phyloP scores from a whole-genome alignment of 768 basidiomycete species.

The Fistulinella prunicolor region DNA sequence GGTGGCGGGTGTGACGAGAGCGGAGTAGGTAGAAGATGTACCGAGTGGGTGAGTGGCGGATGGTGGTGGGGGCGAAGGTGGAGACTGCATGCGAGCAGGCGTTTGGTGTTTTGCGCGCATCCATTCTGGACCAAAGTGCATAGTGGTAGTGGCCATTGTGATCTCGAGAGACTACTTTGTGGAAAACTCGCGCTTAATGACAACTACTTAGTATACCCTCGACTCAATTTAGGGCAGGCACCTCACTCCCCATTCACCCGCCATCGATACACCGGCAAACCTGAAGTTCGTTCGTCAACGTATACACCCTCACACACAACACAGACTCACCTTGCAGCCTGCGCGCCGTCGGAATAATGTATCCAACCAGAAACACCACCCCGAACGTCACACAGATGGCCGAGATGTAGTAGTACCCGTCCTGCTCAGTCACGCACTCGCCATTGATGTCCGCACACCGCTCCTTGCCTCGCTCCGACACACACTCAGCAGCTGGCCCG shows the following conservation, averaged over 20 bases:
- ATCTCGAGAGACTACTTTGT: conserved; percentile 4
- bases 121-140: conserved; percentile 94
- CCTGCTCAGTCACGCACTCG: conserved; percentile 75
- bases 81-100: conserved; percentile 48
- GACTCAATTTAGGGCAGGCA: conserved; percentile 33
- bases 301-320: not conserved
- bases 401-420: conserved; percentile 90
- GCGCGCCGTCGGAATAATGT: conserved; percentile 80
- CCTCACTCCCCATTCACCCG: conserved; percentile 46
- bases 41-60: conserved; percentile 46
- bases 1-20: conserved; percentile 48
- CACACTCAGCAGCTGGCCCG: conserved; percentile 74
- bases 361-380: conserved; percentile 65
- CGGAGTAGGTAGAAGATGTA: conserved; percentile 70
- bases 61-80: conserved; percentile 59
- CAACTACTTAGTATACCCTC: conserved; percentile 8
- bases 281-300: conserved; percentile 36
- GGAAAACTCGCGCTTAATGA: conserved; percentile 28
- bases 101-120: conserved; percentile 78
- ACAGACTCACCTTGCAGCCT: conserved; percentile 73
- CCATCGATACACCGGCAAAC: conserved; percentile 69
- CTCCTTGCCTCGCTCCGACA: conserved; percentile 86
- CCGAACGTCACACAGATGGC: conserved; percentile 77
- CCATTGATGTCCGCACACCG: conserved; percentile 75
- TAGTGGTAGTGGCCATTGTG: conserved; percentile 56